phyloP scores from a whole-genome alignment of 2,329 filamentous ascomycete species.

The Penicillium sp. region DNA sequence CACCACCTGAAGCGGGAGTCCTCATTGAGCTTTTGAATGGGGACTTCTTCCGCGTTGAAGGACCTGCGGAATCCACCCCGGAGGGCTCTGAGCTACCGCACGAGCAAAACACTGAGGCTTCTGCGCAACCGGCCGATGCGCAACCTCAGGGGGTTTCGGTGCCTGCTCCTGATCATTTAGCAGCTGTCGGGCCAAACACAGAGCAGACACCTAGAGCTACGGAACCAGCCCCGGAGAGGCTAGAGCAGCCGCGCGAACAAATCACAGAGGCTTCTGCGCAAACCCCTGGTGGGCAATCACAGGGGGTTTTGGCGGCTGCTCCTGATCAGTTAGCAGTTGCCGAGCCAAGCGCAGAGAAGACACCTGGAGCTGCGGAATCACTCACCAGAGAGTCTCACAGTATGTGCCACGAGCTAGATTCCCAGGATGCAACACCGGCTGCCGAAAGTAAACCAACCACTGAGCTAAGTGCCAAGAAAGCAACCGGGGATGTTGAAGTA shows the following conservation, averaged over 20 bases:
- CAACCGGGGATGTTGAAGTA: background rate
- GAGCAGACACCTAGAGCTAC: background rate
- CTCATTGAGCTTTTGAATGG: constrained; percentile 76
- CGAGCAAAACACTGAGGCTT: background rate
- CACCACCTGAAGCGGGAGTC: constrained; percentile 76
- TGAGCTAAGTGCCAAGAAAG: background rate
- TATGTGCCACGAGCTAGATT: background rate
- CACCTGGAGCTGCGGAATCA: too few species aligned
- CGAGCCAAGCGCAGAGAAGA: background rate
- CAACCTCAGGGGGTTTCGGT: background rate
- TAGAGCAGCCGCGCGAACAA: background rate
- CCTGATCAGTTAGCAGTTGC: background rate
- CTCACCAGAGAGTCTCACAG: background rate
- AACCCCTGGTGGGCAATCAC: background rate
- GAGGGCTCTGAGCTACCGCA: background rate
- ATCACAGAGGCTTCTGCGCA: background rate
- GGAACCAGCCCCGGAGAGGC: background rate
- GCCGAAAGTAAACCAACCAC: background rate
- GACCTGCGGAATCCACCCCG: background rate
- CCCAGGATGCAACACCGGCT: background rate
- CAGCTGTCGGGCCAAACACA: background rate
- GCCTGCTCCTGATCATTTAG: background rate
- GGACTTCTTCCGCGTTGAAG: background rate
- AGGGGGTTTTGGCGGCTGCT: background rate
- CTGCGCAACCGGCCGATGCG: background rate